phyloP scores from a whole-genome alignment of 208 protist genomes.

The Angomonas deanei region DNA sequence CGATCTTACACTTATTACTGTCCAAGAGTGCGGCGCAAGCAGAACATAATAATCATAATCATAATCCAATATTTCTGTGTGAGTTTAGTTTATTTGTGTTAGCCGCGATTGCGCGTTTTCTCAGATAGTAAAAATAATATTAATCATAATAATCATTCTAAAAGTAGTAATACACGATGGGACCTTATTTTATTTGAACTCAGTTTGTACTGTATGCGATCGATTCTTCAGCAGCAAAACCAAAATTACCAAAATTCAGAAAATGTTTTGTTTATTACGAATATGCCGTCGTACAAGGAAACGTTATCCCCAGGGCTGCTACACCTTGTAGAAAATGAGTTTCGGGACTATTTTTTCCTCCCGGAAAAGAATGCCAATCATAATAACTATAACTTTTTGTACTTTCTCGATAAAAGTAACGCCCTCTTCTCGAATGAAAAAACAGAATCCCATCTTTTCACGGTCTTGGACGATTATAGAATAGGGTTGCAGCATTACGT shows the following conservation, averaged over 20 bases:
- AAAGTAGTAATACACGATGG: too few relatives aligned
- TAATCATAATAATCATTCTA: too few relatives aligned
- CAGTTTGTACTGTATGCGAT: constrained; percentile 2
- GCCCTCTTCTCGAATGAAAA: neutral
- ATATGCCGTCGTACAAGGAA: neutral
- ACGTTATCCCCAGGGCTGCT: neutral
- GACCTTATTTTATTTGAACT: too few relatives aligned
- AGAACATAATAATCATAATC: neutral
- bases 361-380: neutral
- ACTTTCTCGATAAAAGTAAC: constrained; percentile 4
- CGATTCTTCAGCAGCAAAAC: neutral
- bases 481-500: neutral
- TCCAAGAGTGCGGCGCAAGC: neutral
- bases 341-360: neutral
- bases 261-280: neutral
- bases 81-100: neutral
- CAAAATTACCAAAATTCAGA: neutral
- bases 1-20: neutral
- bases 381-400: constrained; percentile 1
- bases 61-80: neutral
- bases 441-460: neutral
- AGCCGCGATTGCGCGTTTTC: neutral
- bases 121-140: too few relatives aligned
- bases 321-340: neutral
- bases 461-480: neutral